Conservation (phyloP, 2,329 filamentous ascomycete genomes). For the Alternaria alternata region DNA sequence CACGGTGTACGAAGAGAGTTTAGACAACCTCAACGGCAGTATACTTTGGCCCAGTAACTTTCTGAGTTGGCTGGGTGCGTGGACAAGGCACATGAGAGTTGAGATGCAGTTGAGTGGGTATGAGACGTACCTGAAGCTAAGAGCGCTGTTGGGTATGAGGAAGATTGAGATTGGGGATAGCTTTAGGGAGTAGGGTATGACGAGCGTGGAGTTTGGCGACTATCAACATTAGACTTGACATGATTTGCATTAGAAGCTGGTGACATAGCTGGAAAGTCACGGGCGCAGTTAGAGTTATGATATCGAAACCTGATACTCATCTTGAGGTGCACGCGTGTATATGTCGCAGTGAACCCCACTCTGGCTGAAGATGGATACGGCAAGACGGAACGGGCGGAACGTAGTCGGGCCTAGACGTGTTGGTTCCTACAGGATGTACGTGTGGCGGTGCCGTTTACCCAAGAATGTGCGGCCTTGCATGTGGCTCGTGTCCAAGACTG, state of each 20-base stretch:
- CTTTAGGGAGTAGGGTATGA: conserved; percentile 21
- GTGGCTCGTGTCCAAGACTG: conserved; percentile 10
- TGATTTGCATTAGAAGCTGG: not conserved
- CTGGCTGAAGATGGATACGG: not conserved
- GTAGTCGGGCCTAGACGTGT: not conserved
- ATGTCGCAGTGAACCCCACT: not conserved
- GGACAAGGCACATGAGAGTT: conserved; percentile 62
- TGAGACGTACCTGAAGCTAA: conserved; percentile 63
- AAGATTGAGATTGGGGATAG: conserved; percentile 31
- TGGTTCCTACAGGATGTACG: not conserved
- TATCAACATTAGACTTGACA: conserved; percentile 6
- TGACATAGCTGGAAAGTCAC: not conserved
- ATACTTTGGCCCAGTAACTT: conserved; percentile 63
- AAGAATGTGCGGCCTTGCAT: not conserved
- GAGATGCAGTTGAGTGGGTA: conserved; percentile 67
- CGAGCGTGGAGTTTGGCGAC: conserved; percentile 1
- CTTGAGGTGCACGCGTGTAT: not conserved
- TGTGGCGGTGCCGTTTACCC: conserved; percentile 13
- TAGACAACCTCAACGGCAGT: conserved; percentile 61
- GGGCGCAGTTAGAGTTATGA: not conserved
- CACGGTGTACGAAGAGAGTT: conserved; percentile 68
- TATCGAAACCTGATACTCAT: not conserved
- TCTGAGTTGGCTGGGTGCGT: conserved; percentile 60
- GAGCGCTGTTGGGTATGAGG: conserved; percentile 59
- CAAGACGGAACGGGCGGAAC: conserved; percentile 11